These are phyloP conservation scores for Fusarium decemcellulare DNA, from an alignment of 2,329 filamentous ascomycete species.

Conservation along the genomic window DNA sequence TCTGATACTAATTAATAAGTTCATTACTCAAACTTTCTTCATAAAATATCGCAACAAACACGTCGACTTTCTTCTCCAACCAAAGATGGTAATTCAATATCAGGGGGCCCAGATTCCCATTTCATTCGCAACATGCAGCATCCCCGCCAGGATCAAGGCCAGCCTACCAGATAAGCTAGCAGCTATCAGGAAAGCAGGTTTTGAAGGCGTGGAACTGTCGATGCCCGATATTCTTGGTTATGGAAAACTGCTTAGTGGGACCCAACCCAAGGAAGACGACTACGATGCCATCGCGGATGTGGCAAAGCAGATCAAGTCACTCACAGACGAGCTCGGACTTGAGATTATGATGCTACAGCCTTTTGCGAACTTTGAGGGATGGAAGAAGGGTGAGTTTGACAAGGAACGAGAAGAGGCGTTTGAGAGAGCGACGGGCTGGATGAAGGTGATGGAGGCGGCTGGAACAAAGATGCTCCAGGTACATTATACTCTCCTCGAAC, in stretches of 20 bases:
- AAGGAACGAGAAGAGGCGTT: conserved; percentile 74
- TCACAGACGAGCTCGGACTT: conserved; percentile 69
- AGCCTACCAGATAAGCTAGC: conserved; percentile 72
- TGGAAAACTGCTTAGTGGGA: conserved; percentile 64
- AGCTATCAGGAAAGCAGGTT: conserved; percentile 75
- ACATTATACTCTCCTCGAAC: neutral
- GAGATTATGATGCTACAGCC: conserved; percentile 81
- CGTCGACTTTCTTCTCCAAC: neutral
- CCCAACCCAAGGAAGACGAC: conserved; percentile 68
- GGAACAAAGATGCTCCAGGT: conserved; percentile 81
- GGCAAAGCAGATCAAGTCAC: conserved; percentile 65
- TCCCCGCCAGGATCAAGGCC: conserved; percentile 60
- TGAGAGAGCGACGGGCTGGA: conserved; percentile 74
- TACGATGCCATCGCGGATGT: conserved; percentile 71
- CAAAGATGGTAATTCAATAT: conserved; percentile 22
- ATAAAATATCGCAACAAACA: too few relatives aligned
- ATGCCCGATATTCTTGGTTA: conserved; percentile 81
- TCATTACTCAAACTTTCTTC: too few relatives aligned
- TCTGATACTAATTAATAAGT: too few relatives aligned
- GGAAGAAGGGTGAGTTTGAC: conserved; percentile 65
- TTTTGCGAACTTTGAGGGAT: conserved; percentile 84
- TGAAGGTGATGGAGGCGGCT: conserved; percentile 77
- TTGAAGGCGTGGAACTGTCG: conserved; percentile 79
- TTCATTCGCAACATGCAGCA: conserved; percentile 69
- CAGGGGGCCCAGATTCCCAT: conserved; percentile 14